Conservation (phyloP, 495 filamentous ascomycete genomes). For the Hyphodiscus hymeniophilus region DNA sequence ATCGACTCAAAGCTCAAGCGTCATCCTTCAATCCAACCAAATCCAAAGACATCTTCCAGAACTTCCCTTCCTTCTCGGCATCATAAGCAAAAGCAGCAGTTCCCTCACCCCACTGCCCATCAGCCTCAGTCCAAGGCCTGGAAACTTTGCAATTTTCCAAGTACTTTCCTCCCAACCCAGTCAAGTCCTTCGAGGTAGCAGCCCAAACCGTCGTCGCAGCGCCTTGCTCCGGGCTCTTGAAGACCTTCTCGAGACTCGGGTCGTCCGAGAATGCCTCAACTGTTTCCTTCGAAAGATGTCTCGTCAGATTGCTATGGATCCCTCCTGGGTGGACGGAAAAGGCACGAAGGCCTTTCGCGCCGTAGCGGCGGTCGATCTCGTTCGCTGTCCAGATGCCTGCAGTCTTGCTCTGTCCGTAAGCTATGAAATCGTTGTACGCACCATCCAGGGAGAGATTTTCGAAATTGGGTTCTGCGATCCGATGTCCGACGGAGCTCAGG, state of each 20-base stretch:
- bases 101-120: neutral
- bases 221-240: constrained; percentile 30
- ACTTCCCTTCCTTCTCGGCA: neutral
- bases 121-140: neutral
- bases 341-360: constrained; percentile 6
- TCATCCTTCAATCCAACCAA: constrained; percentile 3
- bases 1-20: too few relatives aligned
- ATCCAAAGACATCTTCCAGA: constrained; percentile 5
- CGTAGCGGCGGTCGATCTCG: constrained; percentile 34
- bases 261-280: neutral
- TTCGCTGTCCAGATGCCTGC: constrained; percentile 42
- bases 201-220: constrained; percentile 39
- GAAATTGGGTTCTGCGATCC: constrained; percentile 32
- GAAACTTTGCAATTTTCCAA: constrained; percentile 21
- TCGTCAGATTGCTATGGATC: neutral
- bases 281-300: neutral
- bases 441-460: constrained; percentile 30
- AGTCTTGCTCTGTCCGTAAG: constrained; percentile 43
- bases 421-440: constrained; percentile 25
- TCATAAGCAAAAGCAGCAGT: neutral
- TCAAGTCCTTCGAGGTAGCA: constrained; percentile 26
- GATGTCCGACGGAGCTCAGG: constrained; percentile 32
- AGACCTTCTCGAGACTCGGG: constrained; percentile 13
- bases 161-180: constrained; percentile 36
- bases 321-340: constrained; percentile 7